Evolutionary conservation across 2,329 filamentous ascomycete genomes (phyloP).

Genomic region (Kalaharituber pfeilii): DNA sequence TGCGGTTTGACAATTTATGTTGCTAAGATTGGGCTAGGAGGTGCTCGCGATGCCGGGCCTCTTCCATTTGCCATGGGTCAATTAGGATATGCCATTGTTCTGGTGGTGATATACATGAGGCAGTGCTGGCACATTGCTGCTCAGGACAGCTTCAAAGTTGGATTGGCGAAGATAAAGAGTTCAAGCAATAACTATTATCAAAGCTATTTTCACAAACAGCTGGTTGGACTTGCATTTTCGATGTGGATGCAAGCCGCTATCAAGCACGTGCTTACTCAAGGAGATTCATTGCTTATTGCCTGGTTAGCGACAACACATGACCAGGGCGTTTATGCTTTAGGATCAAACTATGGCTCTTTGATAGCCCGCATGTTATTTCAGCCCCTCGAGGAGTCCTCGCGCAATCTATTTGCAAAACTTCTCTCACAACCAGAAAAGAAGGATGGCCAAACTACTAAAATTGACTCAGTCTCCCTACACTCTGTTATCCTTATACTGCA

Average conservation of each 20-base stretch:
- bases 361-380: constrained; percentile 81
- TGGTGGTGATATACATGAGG: constrained; percentile 53
- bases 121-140: constrained; percentile 41
- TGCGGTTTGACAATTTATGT: constrained; percentile 54
- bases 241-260: constrained; percentile 53
- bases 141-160: constrained; percentile 49
- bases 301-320: constrained; percentile 57
- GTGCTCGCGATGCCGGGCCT: constrained; percentile 41
- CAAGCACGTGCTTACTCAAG: constrained; percentile 87
- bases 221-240: constrained; percentile 3
- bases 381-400: constrained; percentile 82
- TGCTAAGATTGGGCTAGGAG: constrained; percentile 25
- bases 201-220: constrained; percentile 9
- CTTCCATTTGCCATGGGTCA: constrained; percentile 83
- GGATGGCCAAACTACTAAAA: constrained; percentile 18
- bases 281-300: constrained; percentile 76
- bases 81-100: constrained; percentile 50
- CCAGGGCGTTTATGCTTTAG: constrained; percentile 82
- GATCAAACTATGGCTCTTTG: constrained; percentile 85
- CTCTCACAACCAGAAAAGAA: constrained; percentile 32
- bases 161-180: constrained; percentile 31
- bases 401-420: constrained; percentile 73
- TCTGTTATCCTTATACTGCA: constrained; percentile 27
- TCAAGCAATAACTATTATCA: constrained; percentile 2
- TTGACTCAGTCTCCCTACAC: constrained; percentile 19